Evolutionary conservation across 441 rosid genomes (phyloP).

Genomic region (Hura crepitans): DNA sequence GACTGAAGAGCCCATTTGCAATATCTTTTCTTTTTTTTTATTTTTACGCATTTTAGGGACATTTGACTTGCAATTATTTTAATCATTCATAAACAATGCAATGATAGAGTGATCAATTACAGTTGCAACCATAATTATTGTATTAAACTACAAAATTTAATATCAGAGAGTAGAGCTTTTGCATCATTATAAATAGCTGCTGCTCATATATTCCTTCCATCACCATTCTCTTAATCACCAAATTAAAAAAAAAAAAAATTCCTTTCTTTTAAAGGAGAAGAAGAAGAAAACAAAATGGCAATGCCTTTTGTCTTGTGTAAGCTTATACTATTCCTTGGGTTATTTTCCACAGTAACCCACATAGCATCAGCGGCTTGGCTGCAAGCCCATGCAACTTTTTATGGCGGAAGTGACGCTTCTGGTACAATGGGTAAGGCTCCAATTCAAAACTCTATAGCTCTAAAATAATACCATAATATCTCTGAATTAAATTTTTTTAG

Average conservation of each 20-base stretch:
- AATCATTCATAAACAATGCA: constrained; percentile 15
- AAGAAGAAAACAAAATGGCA: constrained; percentile 27
- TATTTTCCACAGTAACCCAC: constrained; percentile 17
- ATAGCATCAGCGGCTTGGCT: constrained; percentile 50
- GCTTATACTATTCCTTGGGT: constrained; percentile 22
- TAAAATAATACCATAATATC: too few species aligned
- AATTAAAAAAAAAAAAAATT: background rate
- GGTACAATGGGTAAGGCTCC: constrained; percentile 58
- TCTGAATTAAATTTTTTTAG: too few species aligned
- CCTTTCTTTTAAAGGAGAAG: background rate
- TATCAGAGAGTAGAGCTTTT: background rate
- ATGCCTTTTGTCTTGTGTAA: constrained; percentile 15
- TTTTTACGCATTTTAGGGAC: background rate
- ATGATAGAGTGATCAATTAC: constrained; percentile 18
- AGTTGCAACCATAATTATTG: background rate
- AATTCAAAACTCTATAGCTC: too few species aligned
- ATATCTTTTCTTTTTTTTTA: background rate
- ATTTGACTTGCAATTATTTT: constrained; percentile 5
- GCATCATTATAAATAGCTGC: constrained; percentile 27
- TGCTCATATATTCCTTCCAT: constrained; percentile 3
- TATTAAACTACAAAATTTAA: background rate
- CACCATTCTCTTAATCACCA: background rate
- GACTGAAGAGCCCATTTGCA: background rate
- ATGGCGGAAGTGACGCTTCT: constrained; percentile 67
- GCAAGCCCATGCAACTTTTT: constrained; percentile 69